Evolutionary conservation across 106 monocot genomes (phyloP).

Genomic region (Dioscorea dumetorum): DNA sequence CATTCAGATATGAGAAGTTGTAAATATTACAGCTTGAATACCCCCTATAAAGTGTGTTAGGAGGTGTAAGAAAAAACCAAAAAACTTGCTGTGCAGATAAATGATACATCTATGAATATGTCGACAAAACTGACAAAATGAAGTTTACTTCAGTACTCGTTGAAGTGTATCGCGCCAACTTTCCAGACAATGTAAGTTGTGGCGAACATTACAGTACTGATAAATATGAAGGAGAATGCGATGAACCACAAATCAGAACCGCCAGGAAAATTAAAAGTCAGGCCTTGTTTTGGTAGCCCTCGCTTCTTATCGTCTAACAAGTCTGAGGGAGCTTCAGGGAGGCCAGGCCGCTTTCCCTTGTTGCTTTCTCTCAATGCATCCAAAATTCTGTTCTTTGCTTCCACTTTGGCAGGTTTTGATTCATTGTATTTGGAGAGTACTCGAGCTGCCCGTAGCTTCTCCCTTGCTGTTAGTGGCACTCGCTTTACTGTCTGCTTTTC

Average conservation of each 20-base stretch:
- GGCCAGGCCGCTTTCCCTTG: slow-evolving; percentile 52
- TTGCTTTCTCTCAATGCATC: slow-evolving; percentile 56
- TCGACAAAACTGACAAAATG: too few species aligned
- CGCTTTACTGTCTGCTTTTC: slow-evolving; percentile 20
- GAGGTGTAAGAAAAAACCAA: too few species aligned
- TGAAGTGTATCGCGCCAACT: slow-evolving; percentile 81
- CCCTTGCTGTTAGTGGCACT: slow-evolving; percentile 58
- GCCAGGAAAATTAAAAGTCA: slow-evolving; percentile 51
- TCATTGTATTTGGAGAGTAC: slow-evolving; percentile 65
- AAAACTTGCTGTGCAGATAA: too few species aligned
- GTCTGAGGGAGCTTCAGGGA: slow-evolving; percentile 77
- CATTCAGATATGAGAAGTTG: too few species aligned
- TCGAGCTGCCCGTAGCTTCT: slow-evolving; percentile 74
- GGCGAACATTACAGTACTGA: slow-evolving; percentile 70
- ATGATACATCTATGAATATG: too few species aligned
- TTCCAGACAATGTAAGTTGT: slow-evolving; percentile 91
- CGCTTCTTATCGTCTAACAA: slow-evolving; percentile 76
- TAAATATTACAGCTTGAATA: too few species aligned
- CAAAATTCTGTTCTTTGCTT: slow-evolving; percentile 51
- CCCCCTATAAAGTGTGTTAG: too few species aligned
- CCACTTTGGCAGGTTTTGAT: slow-evolving; percentile 30
- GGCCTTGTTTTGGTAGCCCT: slow-evolving; percentile 45
- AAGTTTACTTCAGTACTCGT: slow-evolving; percentile 36
- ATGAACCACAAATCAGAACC: slow-evolving; percentile 54
- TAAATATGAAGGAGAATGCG: slow-evolving; percentile 59